Percentiles rank a stretch among this genome's conserved stretches.
Evolutionary conservation across 352 stramenopile genomes (phyloP).

Genomic region (Globisporangium camurandrum): DNA sequence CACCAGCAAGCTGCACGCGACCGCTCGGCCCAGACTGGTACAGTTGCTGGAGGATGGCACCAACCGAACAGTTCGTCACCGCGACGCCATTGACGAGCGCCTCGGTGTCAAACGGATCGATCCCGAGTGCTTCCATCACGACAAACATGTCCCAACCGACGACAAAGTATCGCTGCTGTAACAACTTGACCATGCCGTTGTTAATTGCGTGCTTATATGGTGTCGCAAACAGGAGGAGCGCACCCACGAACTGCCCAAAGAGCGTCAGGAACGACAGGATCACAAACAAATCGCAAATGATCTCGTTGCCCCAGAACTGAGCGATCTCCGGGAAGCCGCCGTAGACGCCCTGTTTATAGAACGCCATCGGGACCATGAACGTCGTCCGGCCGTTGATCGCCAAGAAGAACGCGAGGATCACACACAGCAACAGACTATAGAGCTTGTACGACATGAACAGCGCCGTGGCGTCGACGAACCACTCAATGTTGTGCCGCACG

Average conservation of each 20-base stretch:
- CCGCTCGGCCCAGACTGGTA: constrained; percentile 39
- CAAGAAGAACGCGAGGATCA: constrained; percentile 33
- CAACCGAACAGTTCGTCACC: constrained; percentile 23
- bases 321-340: constrained; percentile 27
- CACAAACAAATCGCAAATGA: constrained; percentile 40
- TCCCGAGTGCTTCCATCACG: constrained; percentile 27
- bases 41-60: constrained; percentile 34
- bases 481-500: constrained; percentile 28
- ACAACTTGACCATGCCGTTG: constrained; percentile 33
- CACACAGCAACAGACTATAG: constrained; percentile 44
- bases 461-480: constrained; percentile 35
- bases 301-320: constrained; percentile 44
- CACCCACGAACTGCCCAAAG: constrained; percentile 16
- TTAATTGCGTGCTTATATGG: constrained; percentile 28
- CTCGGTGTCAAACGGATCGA: constrained; percentile 30
- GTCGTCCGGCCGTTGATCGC: constrained; percentile 22
- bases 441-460: constrained; percentile 56
- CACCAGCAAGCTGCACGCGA: constrained; percentile 6
- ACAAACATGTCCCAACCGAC: constrained; percentile 9
- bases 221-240: constrained; percentile 23
- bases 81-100: constrained; percentile 15
- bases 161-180: constrained; percentile 39
- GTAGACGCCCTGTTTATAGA: constrained; percentile 27
- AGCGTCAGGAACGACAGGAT: constrained; percentile 27
- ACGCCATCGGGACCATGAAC: constrained; percentile 32